Percentiles rank a stretch among this genome's conserved stretches.
These are phyloP conservation scores for Pichia thaimueangensis DNA, from an alignment of 805 yeast species.

Conservation along the genomic window DNA sequence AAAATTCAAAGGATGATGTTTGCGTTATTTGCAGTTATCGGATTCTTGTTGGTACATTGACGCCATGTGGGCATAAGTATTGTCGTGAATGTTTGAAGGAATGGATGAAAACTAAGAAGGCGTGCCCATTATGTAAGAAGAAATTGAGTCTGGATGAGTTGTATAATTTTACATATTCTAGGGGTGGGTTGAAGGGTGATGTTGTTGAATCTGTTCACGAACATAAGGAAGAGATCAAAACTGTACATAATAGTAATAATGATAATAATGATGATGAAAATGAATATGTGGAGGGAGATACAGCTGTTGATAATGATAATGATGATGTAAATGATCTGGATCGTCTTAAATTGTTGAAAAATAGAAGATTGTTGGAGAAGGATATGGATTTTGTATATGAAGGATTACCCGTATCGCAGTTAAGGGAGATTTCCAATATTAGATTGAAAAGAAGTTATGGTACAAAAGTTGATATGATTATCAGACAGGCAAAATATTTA, in stretches of 20 bases:
- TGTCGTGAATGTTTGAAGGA: slow-evolving; percentile 73
- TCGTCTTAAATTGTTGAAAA: slow-evolving; percentile 23
- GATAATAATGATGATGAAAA: neutral
- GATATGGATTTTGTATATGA: slow-evolving; percentile 40
- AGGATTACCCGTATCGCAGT: slow-evolving; percentile 35
- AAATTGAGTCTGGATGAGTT: slow-evolving; percentile 43
- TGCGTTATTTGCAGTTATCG: slow-evolving; percentile 77
- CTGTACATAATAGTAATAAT: slow-evolving; percentile 19
- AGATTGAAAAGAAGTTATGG: slow-evolving; percentile 54
- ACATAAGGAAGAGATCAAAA: slow-evolving; percentile 2
- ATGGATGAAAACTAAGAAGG: slow-evolving; percentile 52
- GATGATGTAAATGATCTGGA: slow-evolving; percentile 6
- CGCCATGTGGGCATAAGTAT: slow-evolving; percentile 89
- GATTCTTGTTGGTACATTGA: slow-evolving; percentile 69
- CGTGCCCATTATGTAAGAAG: slow-evolving; percentile 81
- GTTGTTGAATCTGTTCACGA: slow-evolving; percentile 24
- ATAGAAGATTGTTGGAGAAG: slow-evolving; percentile 19
- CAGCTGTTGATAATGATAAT: slow-evolving; percentile 10
- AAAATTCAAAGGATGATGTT: slow-evolving; percentile 32
- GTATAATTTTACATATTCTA: slow-evolving; percentile 62
- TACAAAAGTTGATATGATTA: slow-evolving; percentile 78
- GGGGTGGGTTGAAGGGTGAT: slow-evolving; percentile 45
- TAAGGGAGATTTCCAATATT: slow-evolving; percentile 42
- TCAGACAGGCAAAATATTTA: slow-evolving; percentile 64
- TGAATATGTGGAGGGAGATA: neutral